Conservation (phyloP, 1,284 basidiomycete genomes). For the Erythrobasidium hasegawianum region DNA sequence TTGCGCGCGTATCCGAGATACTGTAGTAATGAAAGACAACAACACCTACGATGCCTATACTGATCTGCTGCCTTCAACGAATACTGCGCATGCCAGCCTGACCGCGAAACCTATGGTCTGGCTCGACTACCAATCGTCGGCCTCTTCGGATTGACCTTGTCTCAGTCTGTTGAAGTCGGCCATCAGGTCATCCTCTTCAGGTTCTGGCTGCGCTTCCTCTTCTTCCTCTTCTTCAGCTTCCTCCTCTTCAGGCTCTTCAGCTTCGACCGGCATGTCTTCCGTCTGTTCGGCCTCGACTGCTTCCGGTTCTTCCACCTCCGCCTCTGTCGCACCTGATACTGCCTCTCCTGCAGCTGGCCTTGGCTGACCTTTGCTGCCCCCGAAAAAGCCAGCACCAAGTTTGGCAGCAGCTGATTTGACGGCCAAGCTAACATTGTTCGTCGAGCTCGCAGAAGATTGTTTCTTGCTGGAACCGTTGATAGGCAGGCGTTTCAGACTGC, state of each 20-base stretch:
- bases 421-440: no score
- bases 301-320: background rate
- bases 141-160: conserved; percentile 12
- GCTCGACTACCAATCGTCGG: conserved; percentile 2
- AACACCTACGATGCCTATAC: background rate
- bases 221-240: conserved; percentile 25
- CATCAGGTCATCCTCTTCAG: conserved; percentile 29
- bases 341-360: background rate
- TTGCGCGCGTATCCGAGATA: no score
- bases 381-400: conserved; percentile 7
- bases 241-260: conserved; percentile 9
- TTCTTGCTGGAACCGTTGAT: background rate
- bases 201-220: conserved; percentile 3
- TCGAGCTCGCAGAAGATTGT: no score
- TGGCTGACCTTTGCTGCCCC: background rate
- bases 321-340: background rate
- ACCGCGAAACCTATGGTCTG: background rate
- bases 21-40: background rate
- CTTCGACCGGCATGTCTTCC: background rate
- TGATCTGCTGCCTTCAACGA: no score
- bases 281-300: background rate
- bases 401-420: no score
- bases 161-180: conserved; percentile 26
- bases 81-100: no score
- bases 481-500: background rate